These are phyloP conservation scores for Kuraishia molischiana DNA, from an alignment of 805 yeast species.

Conservation along the genomic window DNA sequence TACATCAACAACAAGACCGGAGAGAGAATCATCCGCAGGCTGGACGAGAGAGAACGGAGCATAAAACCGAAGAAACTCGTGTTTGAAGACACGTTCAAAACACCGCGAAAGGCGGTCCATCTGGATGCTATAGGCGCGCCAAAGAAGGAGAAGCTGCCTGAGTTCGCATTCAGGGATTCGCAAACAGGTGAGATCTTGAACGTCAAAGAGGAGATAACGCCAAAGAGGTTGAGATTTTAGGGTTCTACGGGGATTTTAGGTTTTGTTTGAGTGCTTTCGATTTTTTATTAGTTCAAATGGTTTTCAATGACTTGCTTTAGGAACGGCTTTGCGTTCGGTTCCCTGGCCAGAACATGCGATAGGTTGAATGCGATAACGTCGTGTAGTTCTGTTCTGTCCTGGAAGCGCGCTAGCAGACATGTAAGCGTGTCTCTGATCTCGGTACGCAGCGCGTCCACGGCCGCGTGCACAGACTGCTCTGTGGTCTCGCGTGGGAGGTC, in stretches of 20 bases:
- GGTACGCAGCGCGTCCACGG: background rate
- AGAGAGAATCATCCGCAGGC: slow-evolving; percentile 18
- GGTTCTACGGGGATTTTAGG: background rate
- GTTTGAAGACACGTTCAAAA: slow-evolving; percentile 10
- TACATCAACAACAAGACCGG: slow-evolving; percentile 32
- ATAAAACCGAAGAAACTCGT: slow-evolving; percentile 29
- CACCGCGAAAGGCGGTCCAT: background rate
- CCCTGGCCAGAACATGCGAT: background rate
- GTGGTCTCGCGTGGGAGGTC: background rate
- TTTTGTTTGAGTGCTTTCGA: background rate
- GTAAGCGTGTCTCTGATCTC: background rate
- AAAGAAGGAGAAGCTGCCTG: background rate
- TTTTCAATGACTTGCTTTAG: background rate
- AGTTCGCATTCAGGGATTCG: background rate
- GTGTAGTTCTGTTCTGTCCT: background rate
- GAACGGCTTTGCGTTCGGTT: background rate
- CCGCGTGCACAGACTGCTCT: background rate
- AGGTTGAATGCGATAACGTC: background rate
- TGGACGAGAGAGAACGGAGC: slow-evolving; percentile 20
- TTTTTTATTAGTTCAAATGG: no score
- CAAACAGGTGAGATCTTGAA: background rate
- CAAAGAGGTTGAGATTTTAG: background rate
- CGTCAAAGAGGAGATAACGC: background rate
- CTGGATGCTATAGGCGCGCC: background rate
- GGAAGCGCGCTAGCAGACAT: background rate